These are phyloP conservation scores for Plantago rigida DNA, from an alignment of 305 asterid species.

Conservation along the genomic window DNA sequence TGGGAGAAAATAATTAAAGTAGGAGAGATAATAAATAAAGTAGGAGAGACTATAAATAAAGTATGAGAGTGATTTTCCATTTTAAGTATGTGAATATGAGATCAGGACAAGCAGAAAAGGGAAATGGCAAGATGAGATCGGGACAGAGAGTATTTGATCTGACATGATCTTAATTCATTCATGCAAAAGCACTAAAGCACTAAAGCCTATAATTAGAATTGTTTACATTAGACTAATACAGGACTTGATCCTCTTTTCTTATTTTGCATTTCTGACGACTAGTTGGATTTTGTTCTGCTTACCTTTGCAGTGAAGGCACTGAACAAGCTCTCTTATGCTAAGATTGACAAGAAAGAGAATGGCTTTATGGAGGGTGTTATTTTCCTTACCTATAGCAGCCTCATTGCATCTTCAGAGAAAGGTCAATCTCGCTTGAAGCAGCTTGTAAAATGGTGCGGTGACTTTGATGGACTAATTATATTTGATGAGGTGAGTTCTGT, in stretches of 20 bases:
- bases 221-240: too few species aligned
- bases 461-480: constrained; percentile 72
- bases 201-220: too few species aligned
- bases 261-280: constrained; percentile 24
- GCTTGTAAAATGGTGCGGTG: constrained; percentile 92
- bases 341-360: constrained; percentile 85
- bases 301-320: constrained; percentile 75
- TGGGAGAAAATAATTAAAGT: too few species aligned
- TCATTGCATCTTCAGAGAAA: constrained; percentile 93
- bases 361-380: constrained; percentile 85
- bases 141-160: too few species aligned
- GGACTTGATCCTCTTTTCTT: background rate
- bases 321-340: constrained; percentile 96
- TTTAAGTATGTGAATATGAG: too few species aligned
- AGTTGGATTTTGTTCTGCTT: constrained; percentile 6
- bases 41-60: too few species aligned
- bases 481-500: constrained; percentile 73
- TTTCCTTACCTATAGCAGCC: constrained; percentile 93
- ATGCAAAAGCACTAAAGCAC: too few species aligned
- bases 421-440: constrained; percentile 88
- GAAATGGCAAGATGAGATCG: too few species aligned
- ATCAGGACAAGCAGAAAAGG: too few species aligned
- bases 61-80: too few species aligned
- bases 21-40: too few species aligned
- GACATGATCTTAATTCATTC: too few species aligned